phyloP scores from a whole-genome alignment of 768 basidiomycete genomes.

The Pleurotus salmoneostramineus region DNA sequence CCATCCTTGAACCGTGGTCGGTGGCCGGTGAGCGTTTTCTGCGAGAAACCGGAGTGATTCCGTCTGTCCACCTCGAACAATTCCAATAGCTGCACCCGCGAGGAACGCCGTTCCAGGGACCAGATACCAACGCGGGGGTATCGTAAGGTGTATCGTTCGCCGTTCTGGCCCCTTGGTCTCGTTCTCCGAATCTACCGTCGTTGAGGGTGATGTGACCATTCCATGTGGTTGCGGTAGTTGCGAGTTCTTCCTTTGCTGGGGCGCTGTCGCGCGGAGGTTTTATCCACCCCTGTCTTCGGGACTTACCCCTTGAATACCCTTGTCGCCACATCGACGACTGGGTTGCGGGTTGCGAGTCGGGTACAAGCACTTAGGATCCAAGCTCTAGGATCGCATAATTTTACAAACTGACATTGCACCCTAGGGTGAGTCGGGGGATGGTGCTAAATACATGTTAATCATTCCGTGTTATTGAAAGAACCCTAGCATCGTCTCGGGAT shows the following conservation, averaged over 20 bases:
- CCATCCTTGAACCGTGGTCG: conserved; percentile 86
- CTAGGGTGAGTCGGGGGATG: no score
- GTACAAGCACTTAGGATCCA: no score
- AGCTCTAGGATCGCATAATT: no score
- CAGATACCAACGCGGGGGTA: conserved; percentile 57
- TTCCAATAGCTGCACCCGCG: conserved; percentile 66
- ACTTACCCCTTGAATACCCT: not conserved
- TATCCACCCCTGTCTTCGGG: not conserved
- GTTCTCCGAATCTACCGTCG: conserved; percentile 11
- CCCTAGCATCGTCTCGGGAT: no score
- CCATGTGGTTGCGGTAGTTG: not conserved
- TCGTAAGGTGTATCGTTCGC: conserved; percentile 29
- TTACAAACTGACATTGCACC: no score
- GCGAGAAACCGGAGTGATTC: conserved; percentile 81
- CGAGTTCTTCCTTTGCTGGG: not conserved
- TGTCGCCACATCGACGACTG: no score
- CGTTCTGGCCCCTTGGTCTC: conserved; percentile 5
- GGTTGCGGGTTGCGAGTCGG: no score
- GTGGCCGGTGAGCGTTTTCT: conserved; percentile 89
- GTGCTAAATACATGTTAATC: no score
- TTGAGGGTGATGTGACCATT: not conserved
- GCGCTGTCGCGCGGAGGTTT: not conserved
- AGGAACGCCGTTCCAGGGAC: conserved; percentile 59
- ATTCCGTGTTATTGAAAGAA: no score
- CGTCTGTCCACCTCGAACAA: conserved; percentile 64